Evolutionary conservation across 768 basidiomycete species (phyloP), one percentile per base, ranked within the genome.

Genomic region (Mycena belliarum): DNA sequence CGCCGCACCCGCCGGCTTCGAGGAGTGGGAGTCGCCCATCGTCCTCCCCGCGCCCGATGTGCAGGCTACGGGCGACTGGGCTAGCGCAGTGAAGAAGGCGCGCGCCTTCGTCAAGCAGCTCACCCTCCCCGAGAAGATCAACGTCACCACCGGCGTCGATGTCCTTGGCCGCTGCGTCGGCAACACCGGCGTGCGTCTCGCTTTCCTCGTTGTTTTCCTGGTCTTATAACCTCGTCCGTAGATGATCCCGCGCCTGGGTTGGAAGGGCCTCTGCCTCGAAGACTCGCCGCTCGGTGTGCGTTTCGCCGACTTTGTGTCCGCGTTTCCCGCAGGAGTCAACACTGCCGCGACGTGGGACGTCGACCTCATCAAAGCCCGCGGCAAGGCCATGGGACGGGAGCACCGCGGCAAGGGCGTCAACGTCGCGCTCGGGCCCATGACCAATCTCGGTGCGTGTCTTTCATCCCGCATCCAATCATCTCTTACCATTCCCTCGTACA

Each of bases 241-340:
- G 72, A 23, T 70, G 65, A 57, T 73, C 56, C 28, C 63, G 54
- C 35, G 61, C 65, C 18, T 66, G 58, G 33, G 49, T 60, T 41
- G 61, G 63, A 14, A 63, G 57, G 72, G 71, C n/a, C 42, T 65
- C 9, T 65, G 51, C n/a, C 14, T 63, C 15, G 49, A 79, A 70
- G 83, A 83, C 56, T 79, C 79, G 7, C 85, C 85, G 0, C 71
- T 85, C 1, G 87, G 86, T 0, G 79, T 88, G 3, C 79, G 87
- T 21, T 72, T 76, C 55, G 75, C 83, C 0, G 79, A 86, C 59
- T 75, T 77, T 4, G 82, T 79, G 6, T 79, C 79, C 18, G 78
- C 78, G 3, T 88, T 85, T 67, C 87, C 88, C 0, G 76, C 86
- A 6, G 82, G 80, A 2, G 73, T 89, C 52, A 85, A 83, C 23